A percentile compares a stretch with the other conserved stretches of the same genome.
phyloP scores from a whole-genome alignment of 345 rosid species.

The Gossypium herbaceum region DNA sequence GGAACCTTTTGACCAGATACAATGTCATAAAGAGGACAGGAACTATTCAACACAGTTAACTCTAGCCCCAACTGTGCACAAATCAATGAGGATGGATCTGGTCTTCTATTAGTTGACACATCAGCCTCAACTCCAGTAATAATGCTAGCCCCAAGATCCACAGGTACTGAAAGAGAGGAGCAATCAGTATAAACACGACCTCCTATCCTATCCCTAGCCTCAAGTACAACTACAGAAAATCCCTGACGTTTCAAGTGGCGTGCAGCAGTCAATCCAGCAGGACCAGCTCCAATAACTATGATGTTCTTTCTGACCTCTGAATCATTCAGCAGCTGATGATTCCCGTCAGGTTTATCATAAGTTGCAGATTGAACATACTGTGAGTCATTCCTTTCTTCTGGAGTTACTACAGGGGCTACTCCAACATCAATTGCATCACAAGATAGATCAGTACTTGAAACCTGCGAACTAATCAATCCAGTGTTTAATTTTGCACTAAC shows the following conservation, averaged over 20 bases:
- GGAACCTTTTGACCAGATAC: conserved; percentile 93
- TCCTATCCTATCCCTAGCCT: conserved; percentile 91
- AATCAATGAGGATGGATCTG: conserved; percentile 92
- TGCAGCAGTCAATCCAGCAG: conserved; percentile 98
- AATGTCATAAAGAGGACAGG: conserved; percentile 95
- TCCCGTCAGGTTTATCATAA: conserved; percentile 29
- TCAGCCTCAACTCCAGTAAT: conserved; percentile 99
- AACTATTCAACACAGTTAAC: conserved; percentile 87
- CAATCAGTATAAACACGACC: conserved; percentile 96
- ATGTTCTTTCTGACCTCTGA: conserved; percentile 52
- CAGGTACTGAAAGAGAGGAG: conserved; percentile 96
- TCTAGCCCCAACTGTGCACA: conserved; percentile 96
- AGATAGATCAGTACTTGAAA: conserved; percentile 24
- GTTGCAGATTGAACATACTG: conserved; percentile 40
- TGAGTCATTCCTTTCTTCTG: conserved; percentile 33
- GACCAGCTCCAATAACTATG: conserved; percentile 96
- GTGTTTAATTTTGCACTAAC: conserved; percentile 26
- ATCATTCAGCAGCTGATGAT: conserved; percentile 31
- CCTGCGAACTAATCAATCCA: conserved; percentile 32
- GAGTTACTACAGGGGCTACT: conserved; percentile 23
- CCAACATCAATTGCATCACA: conserved; percentile 24
- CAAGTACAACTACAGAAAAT: conserved; percentile 79
- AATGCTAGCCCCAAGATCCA: conserved; percentile 99
- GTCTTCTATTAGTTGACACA: conserved; percentile 94
- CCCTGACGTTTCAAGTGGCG: conserved; percentile 97